A percentile compares a stretch with the other conserved stretches of the same genome.
Conservation (phyloP, 2,329 filamentous ascomycete species). For the Xylariaceae sp. region DNA sequence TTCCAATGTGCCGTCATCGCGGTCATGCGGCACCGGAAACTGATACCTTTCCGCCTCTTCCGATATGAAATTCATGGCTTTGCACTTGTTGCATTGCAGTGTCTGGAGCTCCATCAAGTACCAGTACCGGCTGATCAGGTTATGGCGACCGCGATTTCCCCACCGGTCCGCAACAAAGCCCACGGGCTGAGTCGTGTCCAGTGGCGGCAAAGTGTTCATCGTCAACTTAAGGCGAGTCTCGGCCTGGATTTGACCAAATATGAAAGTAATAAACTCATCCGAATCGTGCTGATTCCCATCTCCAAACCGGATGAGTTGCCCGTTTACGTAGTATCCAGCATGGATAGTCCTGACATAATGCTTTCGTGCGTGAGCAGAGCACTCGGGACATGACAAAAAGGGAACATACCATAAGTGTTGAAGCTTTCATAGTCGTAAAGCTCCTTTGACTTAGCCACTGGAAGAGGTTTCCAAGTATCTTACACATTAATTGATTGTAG, state of each 20-base stretch:
- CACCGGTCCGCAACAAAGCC: conserved; percentile 69
- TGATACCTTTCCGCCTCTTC: conserved; percentile 9
- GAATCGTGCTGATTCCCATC: conserved; percentile 80
- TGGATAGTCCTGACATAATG: conserved; percentile 63
- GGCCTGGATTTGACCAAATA: conserved; percentile 76
- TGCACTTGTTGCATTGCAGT: conserved; percentile 60
- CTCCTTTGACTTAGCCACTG: conserved; percentile 51
- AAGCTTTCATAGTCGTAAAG: conserved; percentile 47
- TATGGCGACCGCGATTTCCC: conserved; percentile 62
- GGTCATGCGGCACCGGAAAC: background rate
- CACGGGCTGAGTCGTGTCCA: conserved; percentile 31
- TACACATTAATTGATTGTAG: conserved; percentile 54
- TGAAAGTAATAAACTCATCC: conserved; percentile 80
- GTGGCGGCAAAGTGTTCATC: conserved; percentile 9
- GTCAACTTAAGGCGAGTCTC: conserved; percentile 66
- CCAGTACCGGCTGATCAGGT: conserved; percentile 76
- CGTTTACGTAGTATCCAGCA: conserved; percentile 25
- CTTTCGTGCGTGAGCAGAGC: conserved; percentile 31
- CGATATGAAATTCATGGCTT: conserved; percentile 3
- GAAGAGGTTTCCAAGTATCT: conserved; percentile 55
- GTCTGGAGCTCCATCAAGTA: conserved; percentile 61
- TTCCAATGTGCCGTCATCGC: conserved; percentile 4
- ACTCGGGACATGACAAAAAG: background rate
- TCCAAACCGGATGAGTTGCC: conserved; percentile 50
- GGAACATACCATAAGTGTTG: conserved; percentile 52